These are phyloP conservation scores for Ilyonectria robusta DNA, from an alignment of 2,329 filamentous ascomycete genomes.

Conservation along the genomic window DNA sequence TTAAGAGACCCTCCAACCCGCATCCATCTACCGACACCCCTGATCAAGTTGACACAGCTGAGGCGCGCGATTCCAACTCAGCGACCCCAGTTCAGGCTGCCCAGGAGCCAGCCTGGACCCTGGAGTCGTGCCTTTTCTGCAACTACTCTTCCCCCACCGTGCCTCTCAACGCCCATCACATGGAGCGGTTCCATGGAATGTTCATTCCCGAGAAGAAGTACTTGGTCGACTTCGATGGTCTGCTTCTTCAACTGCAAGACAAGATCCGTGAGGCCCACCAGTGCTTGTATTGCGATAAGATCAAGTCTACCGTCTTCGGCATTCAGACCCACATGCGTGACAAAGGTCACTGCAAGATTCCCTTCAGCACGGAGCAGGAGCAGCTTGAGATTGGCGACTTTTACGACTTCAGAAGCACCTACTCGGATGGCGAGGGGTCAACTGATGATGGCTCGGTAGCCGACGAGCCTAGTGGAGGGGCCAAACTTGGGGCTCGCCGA, in stretches of 20 bases:
- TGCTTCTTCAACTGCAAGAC: constrained; percentile 82
- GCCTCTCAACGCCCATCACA: constrained; percentile 85
- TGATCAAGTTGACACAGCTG: constrained; percentile 60
- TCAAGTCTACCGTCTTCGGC: constrained; percentile 82
- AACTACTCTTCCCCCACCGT: constrained; percentile 85
- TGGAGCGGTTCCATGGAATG: constrained; percentile 94
- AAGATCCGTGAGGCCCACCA: constrained; percentile 86
- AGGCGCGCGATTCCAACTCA: constrained; percentile 61
- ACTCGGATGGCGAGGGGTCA: constrained; percentile 83
- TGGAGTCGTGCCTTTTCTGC: constrained; percentile 87
- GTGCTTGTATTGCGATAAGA: constrained; percentile 90
- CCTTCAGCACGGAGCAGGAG: constrained; percentile 88
- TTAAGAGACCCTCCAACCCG: constrained; percentile 69
- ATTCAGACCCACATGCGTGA: constrained; percentile 98
- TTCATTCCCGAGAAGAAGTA: constrained; percentile 94
- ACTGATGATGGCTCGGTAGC: constrained; percentile 65
- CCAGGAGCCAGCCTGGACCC: constrained; percentile 57
- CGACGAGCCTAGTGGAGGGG: constrained; percentile 68
- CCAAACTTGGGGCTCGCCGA: constrained; percentile 78
- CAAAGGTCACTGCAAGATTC: constrained; percentile 96
- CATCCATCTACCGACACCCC: constrained; percentile 58
- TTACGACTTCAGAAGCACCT: constrained; percentile 97
- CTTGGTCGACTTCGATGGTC: constrained; percentile 84
- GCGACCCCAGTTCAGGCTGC: constrained; percentile 54
- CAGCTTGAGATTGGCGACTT: constrained; percentile 96